Conservation (phyloP, 75 land plant species). For the Picea glauca region DNA sequence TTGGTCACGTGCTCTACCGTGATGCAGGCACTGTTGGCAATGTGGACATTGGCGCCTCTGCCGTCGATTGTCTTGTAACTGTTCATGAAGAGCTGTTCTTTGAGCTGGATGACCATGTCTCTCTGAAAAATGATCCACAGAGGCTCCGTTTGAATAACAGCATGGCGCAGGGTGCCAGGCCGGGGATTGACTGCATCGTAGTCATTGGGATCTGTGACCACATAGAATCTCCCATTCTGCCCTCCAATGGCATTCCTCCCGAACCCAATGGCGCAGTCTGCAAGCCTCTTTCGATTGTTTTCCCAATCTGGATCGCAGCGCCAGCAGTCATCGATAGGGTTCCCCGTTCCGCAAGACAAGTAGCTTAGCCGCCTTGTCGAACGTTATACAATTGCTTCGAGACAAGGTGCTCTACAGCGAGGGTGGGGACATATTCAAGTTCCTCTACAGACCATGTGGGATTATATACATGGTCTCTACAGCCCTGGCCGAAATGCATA, state of each 20-base stretch:
- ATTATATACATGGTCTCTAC: too few species aligned
- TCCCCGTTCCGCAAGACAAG: conserved; percentile 22
- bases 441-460: too few species aligned
- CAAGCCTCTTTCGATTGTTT: conserved; percentile 32
- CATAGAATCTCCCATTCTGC: conserved; percentile 32
- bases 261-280: conserved; percentile 54
- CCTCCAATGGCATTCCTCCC: conserved; percentile 57
- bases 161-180: conserved; percentile 55
- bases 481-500: too few species aligned
- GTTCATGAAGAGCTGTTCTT: conserved; percentile 41
- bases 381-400: too few species aligned
- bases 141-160: conserved; percentile 46
- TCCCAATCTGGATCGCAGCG: conserved; percentile 38
- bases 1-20: conserved; percentile 28
- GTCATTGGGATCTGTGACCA: conserved; percentile 50
- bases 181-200: conserved; percentile 37
- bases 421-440: too few species aligned
- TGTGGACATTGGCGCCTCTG: conserved; percentile 47
- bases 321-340: conserved; percentile 74
- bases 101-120: conserved; percentile 46
- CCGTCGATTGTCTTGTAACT: conserved; percentile 69
- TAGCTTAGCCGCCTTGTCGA: background rate
- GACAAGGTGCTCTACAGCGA: too few species aligned
- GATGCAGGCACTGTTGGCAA: conserved; percentile 43
- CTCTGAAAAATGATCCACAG: conserved; percentile 52